Base-by-base conservation (phyloP, 352 stramenopile genomes). In the Phytophthora melonis region DNA sequence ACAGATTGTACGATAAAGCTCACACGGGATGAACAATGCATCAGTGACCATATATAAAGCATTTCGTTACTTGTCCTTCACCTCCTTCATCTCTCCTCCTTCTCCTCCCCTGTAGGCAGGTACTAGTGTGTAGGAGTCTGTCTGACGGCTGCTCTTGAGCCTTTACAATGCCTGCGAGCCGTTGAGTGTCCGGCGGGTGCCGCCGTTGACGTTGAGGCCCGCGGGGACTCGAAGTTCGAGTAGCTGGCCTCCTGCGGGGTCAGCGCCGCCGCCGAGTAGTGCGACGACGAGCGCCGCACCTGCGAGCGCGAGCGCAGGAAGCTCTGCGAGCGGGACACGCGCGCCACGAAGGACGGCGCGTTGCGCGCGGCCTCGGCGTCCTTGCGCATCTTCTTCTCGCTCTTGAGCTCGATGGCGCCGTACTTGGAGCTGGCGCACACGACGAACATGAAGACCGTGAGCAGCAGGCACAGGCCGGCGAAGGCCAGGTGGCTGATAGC, bases 361-460 rank as follows among this genome's bases (percentile, higher is more conserved):
- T 92, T 86, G 30, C 71, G 70, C 5, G 74, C 74, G 18, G 77
- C 75, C 59, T 93, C 84, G 7, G 81, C 79, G 2, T 90, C 74
- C 58, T 89, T 91, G 52, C 84, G 84, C 75, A 78, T 78, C 70
- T 87, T 92, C 83, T 96, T 95, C 72, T 96, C 89, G 45, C 75
- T 78, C 82, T 96, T 96, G 72, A 94, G 86, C 75, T 94, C 77
- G 63, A 96, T 96, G 36, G 90, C 90, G 54, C 90, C 90, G 57
- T 87, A 75, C 68, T 94, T 92, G 61, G 89, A 89, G 54, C 90
- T 96, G 49, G 90, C 90, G 54, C 86, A 94, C 53, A 93, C 74
- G 7, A 78, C 69, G 63, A 97, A 95, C 82, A 97, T 91, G 54
- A 87, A 69, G 53, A 92, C 74, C 41, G 90, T 97, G 50, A 95